phyloP scores from a whole-genome alignment of 192 early-diverging fungal genomes.

The Coemansia sp. region DNA sequence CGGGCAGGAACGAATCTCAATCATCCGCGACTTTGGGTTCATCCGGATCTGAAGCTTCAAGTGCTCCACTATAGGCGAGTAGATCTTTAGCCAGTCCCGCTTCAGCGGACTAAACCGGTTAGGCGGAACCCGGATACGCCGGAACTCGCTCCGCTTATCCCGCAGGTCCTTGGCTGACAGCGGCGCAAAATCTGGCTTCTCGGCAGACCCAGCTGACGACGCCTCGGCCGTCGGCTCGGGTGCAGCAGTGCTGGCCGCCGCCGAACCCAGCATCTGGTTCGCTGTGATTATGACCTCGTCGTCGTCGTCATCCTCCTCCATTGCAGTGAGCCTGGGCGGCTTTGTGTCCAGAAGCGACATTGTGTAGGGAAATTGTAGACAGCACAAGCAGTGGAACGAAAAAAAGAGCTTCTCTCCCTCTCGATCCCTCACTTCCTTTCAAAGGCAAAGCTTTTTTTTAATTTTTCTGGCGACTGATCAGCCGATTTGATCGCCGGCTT shows the following conservation, averaged over 20 bases:
- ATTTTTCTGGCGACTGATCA: neutral
- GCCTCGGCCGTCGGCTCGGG: constrained; percentile 23
- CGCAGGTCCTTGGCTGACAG: constrained; percentile 51
- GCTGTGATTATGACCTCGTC: constrained; percentile 62
- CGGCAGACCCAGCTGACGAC: constrained; percentile 8
- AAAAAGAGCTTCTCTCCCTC: no score
- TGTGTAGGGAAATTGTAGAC: neutral
- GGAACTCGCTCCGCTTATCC: constrained; percentile 50
- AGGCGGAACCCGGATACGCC: constrained; percentile 88
- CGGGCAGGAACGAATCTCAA: constrained; percentile 82
- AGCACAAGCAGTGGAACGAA: neutral
- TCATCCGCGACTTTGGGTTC: constrained; percentile 82
- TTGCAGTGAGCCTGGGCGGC: constrained; percentile 4
- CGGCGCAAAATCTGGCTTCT: constrained; percentile 62
- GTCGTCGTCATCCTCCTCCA: constrained; percentile 49
- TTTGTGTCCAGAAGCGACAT: constrained; percentile 14
- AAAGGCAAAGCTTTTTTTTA: no score
- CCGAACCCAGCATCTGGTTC: constrained; percentile 47
- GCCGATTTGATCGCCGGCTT: neutral
- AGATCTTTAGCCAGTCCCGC: constrained; percentile 91
- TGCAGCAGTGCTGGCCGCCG: constrained; percentile 5
- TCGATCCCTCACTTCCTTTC: no score
- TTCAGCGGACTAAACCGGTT: constrained; percentile 89
- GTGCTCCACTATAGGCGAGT: constrained; percentile 93
- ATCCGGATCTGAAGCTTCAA: constrained; percentile 93